Conservation (phyloP, 140 eudicot genomes). For the Bidens hawaiensis region DNA sequence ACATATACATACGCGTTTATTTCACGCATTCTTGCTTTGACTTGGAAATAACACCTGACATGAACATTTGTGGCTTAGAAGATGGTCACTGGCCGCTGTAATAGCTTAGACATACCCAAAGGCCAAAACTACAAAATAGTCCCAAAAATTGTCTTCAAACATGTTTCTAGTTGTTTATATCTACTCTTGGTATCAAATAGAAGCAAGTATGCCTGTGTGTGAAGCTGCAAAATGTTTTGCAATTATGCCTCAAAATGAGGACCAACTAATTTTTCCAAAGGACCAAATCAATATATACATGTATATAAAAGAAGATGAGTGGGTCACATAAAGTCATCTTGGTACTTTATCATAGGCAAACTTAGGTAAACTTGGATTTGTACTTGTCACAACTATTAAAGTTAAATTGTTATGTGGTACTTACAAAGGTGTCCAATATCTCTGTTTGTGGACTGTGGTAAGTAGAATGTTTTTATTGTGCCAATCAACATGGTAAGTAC, state of each 20-base stretch:
- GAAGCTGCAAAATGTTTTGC: not conserved
- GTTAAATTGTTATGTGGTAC: not conserved
- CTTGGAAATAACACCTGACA: not conserved
- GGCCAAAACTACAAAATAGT: not conserved
- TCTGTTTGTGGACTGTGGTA: slow-evolving; percentile 7
- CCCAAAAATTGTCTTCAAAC: not conserved
- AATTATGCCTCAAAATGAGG: not conserved
- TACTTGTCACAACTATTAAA: not conserved
- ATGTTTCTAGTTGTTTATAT: slow-evolving; percentile 6
- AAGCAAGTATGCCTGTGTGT: not conserved
- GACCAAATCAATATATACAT: not conserved
- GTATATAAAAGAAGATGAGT: not conserved
- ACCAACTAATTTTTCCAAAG: not conserved
- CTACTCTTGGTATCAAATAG: slow-evolving; percentile 21
- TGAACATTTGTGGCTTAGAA: slow-evolving; percentile 7
- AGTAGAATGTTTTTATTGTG: not conserved
- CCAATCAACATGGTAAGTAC: not conserved
- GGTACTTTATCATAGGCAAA: not conserved
- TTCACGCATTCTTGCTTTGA: slow-evolving; percentile 1
- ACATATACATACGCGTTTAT: not conserved
- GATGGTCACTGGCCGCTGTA: not conserved
- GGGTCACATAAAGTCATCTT: not conserved
- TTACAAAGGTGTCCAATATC: not conserved
- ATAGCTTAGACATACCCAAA: not conserved
- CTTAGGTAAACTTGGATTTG: not conserved